Conservation (phyloP, 2,329 filamentous ascomycete genomes). For the Grosmannia huntii region DNA sequence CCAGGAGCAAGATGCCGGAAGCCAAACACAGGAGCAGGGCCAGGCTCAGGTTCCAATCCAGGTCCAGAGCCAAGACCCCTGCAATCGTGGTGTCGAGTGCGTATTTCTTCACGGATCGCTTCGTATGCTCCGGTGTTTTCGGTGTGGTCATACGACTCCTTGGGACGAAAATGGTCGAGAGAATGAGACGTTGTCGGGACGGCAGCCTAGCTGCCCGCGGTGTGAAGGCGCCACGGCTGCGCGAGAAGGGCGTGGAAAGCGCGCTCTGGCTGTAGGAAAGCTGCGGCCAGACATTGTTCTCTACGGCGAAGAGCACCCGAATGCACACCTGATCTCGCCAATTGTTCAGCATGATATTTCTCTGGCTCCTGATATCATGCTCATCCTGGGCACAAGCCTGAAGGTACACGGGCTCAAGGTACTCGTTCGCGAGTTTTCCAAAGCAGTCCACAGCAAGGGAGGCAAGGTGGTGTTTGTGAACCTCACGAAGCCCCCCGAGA, state of each 20-base stretch:
- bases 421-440: slow-evolving; percentile 59
- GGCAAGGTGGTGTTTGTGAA: slow-evolving; percentile 64
- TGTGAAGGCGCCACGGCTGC: slow-evolving; percentile 51
- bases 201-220: slow-evolving; percentile 54
- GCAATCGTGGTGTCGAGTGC: slow-evolving; percentile 41
- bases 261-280: slow-evolving; percentile 53
- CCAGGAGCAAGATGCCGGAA: background rate
- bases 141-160: slow-evolving; percentile 42
- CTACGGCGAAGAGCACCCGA: slow-evolving; percentile 62
- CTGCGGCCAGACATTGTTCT: slow-evolving; percentile 61
- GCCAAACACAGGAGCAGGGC: background rate
- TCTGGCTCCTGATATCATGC: slow-evolving; percentile 50
- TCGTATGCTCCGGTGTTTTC: slow-evolving; percentile 48
- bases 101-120: slow-evolving; percentile 65
- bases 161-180: slow-evolving; percentile 48
- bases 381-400: slow-evolving; percentile 60
- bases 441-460: slow-evolving; percentile 53
- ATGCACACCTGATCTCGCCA: slow-evolving; percentile 52
- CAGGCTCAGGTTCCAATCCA: background rate
- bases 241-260: slow-evolving; percentile 51
- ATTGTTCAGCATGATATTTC: slow-evolving; percentile 56
- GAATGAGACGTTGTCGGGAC: slow-evolving; percentile 45
- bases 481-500: slow-evolving; percentile 58
- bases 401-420: slow-evolving; percentile 60
- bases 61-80: slow-evolving; percentile 6